Base-by-base conservation (phyloP, 805 yeast genomes). In the Zygosaccharomyces bisporus region DNA sequence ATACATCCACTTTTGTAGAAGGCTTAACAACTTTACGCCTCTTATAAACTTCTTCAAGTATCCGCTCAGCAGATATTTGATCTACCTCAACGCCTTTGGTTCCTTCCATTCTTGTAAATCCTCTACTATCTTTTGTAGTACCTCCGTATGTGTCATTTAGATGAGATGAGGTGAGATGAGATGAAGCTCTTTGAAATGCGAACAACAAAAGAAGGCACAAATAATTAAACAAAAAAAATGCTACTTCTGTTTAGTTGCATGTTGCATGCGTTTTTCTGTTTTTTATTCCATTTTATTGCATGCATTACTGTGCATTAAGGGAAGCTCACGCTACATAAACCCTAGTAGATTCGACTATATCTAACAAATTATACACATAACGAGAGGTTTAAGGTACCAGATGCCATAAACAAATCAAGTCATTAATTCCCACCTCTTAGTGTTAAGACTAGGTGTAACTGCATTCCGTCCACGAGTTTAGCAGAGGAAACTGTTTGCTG, bases 371-470 rank as follows among this genome's bases (percentile, higher is more conserved):
- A 16, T 37, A 37, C 32, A 37, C 32, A 5, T 8, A n/a, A 27
- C 3, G 4, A 7, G 14, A 27, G 16, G 16, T 14, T 27, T 13
- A n/a, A n/a, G n/a, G n/a, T n/a, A n/a, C n/a, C n/a, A n/a, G n/a
- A n/a, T n/a, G n/a, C n/a, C n/a, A n/a, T n/a, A n/a, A n/a, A n/a
- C n/a, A n/a, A n/a, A n/a, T n/a, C n/a, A n/a, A 23, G 27, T 12
- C 31, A 16, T 16, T 35, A 46, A 17, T 36, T 32, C 8, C 98
- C 98, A 2, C 99, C 99, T 66, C 98, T 81, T 42, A 91, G 77
- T 1, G 98, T 91, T 56, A 91, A 71, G 13, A 93, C 98, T 58
- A 91, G 74, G 68, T 91, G 97, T 55, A 91, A 72, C 41, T 88
- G 87, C 34, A 91, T 77, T 9, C 97, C 98, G 1, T 95, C 85